phyloP scores from a whole-genome alignment of 352 stramenopile genomes.

The Pythium phragmiticola region DNA sequence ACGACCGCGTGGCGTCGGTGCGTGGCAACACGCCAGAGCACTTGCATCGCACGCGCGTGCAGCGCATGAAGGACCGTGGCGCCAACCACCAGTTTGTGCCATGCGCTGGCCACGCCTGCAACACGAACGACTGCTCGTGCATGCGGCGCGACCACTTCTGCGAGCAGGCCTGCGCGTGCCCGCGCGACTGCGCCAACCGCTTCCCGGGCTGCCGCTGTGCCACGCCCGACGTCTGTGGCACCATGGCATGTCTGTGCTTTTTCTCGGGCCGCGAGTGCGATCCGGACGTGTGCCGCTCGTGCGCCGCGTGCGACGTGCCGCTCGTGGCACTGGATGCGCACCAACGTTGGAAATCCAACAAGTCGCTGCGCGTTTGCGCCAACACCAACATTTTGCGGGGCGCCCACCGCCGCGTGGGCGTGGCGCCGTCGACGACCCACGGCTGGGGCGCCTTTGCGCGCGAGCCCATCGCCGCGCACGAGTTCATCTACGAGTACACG shows the following conservation, averaged over 20 bases:
- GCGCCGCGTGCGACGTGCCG: constrained; percentile 62
- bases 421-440: constrained; percentile 63
- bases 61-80: constrained; percentile 81
- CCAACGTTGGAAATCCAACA: constrained; percentile 25
- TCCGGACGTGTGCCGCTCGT: constrained; percentile 65
- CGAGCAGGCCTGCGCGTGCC: constrained; percentile 63
- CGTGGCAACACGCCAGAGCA: constrained; percentile 69
- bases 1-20: constrained; percentile 29
- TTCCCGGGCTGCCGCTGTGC: constrained; percentile 73
- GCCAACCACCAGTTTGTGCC: constrained; percentile 74
- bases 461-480: constrained; percentile 49
- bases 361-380: constrained; percentile 50
- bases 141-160: constrained; percentile 85
- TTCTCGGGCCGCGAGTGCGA: constrained; percentile 71
- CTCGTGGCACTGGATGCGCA: constrained; percentile 33
- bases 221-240: constrained; percentile 46
- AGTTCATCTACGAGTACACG: constrained; percentile 88
- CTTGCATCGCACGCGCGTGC: constrained; percentile 59
- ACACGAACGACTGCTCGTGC: constrained; percentile 65
- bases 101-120: constrained; percentile 47
- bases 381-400: constrained; percentile 77
- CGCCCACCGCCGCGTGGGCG: constrained; percentile 44
- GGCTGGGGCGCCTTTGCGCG: constrained; percentile 72
- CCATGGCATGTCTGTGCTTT: constrained; percentile 64
- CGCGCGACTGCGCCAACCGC: constrained; percentile 67